phyloP scores from a whole-genome alignment of 768 basidiomycete genomes.

The Leucocoprinus leucothites region DNA sequence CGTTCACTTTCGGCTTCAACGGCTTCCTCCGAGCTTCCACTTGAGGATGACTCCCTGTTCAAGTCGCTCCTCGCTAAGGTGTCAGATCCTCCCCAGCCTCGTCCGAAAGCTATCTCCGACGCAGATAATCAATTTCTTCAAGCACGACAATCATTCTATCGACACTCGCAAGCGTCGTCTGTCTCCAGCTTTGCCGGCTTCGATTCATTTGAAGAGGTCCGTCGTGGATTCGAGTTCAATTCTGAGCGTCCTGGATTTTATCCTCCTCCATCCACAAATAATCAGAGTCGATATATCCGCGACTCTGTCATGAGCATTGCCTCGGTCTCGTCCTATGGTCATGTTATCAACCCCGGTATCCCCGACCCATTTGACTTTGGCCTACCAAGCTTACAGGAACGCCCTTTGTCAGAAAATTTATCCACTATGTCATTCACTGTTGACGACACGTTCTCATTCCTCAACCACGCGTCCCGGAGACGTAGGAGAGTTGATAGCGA shows the following conservation, averaged over 20 bases:
- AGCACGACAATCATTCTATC: constrained; percentile 25
- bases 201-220: constrained; percentile 75
- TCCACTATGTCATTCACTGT: constrained; percentile 54
- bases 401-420: constrained; percentile 59
- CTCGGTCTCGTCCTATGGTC: constrained; percentile 77
- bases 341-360: constrained; percentile 57
- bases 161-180: constrained; percentile 44
- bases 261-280: constrained; percentile 38
- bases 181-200: constrained; percentile 68
- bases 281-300: constrained; percentile 34
- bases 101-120: constrained; percentile 39
- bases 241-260: constrained; percentile 64
- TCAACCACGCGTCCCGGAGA: constrained; percentile 29
- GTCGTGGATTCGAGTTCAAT: constrained; percentile 74
- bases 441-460: constrained; percentile 76
- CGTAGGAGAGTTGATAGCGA: constrained; percentile 63
- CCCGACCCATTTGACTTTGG: constrained; percentile 76
- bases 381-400: constrained; percentile 46
- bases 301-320: constrained; percentile 73
- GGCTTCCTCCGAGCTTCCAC: constrained; percentile 27
- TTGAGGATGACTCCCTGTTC: constrained; percentile 51
- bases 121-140: constrained; percentile 23
- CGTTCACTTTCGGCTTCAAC: constrained; percentile 43
- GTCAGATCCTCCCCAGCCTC: constrained; percentile 32
- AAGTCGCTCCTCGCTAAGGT: constrained; percentile 54